Conservation (phyloP, 805 yeast genomes). For the Candida lessepsii region DNA sequence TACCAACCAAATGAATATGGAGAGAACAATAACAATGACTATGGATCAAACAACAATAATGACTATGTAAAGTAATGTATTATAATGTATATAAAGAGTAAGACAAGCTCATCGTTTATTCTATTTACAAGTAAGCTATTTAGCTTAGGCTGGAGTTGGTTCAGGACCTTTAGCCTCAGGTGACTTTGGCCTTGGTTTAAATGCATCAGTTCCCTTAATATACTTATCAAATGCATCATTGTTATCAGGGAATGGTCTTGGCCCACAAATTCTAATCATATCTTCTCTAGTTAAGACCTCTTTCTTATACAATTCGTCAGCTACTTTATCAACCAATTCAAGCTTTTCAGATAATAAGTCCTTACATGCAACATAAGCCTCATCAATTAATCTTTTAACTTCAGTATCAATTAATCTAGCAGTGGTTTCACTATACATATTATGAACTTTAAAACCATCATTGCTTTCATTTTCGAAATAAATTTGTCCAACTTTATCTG, state of each 20-base stretch:
- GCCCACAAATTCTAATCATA: conserved; percentile 85
- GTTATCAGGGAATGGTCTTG: conserved; percentile 86
- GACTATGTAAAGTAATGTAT: not conserved
- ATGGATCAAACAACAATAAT: too few relatives aligned
- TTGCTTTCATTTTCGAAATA: conserved; percentile 52
- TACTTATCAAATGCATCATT: conserved; percentile 90
- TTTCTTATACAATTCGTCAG: conserved; percentile 78
- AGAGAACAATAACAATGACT: too few relatives aligned
- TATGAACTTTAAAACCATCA: conserved; percentile 24
- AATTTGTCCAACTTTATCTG: conserved; percentile 71
- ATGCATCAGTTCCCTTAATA: conserved; percentile 47
- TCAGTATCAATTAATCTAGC: conserved; percentile 78
- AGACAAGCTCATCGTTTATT: not conserved
- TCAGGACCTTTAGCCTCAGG: not conserved
- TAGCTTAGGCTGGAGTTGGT: conserved; percentile 8
- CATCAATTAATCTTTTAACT: conserved; percentile 72
- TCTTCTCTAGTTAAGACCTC: conserved; percentile 94
- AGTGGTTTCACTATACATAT: conserved; percentile 71
- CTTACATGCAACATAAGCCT: conserved; percentile 71
- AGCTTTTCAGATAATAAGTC: conserved; percentile 65
- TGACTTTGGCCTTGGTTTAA: conserved; percentile 26
- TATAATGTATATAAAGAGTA: not conserved
- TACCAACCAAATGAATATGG: too few relatives aligned
- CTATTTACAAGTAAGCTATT: too few relatives aligned
- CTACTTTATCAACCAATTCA: conserved; percentile 79